A percentile compares a stretch with the other conserved stretches of the same genome.
Evolutionary conservation across 1,284 basidiomycete species (phyloP).

Genomic region (Trichosporon sp.): DNA sequence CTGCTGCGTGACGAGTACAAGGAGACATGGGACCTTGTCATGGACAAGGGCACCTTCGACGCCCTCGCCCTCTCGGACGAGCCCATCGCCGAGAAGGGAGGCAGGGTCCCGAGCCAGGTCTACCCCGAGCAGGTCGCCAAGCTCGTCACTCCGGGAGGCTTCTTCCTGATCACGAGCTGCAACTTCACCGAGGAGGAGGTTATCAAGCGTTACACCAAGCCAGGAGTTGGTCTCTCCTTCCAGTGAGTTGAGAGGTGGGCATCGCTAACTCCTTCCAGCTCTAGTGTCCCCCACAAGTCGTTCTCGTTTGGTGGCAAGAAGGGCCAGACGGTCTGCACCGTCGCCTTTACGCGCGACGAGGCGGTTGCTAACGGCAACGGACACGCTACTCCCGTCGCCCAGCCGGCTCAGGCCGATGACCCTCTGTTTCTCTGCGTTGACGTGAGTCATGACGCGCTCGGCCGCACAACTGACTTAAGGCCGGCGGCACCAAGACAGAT

Average conservation of each 20-base stretch:
- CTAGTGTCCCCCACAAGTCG: constrained; percentile 52
- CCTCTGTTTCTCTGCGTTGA: constrained; percentile 40
- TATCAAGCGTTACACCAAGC: constrained; percentile 45
- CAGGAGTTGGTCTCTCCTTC: constrained; percentile 43
- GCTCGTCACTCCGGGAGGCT: constrained; percentile 51
- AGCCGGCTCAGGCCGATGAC: neutral
- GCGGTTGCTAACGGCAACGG: constrained; percentile 7
- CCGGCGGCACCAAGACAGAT: constrained; percentile 47
- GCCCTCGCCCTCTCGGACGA: constrained; percentile 51
- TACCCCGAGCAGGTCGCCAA: constrained; percentile 52
- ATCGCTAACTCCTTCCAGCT: constrained; percentile 38
- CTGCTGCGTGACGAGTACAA: constrained; percentile 45
- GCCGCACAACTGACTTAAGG: constrained; percentile 28
- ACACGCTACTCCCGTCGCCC: neutral
- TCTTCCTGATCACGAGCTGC: constrained; percentile 57
- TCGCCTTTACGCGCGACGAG: constrained; percentile 50
- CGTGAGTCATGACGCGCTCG: constrained; percentile 31
- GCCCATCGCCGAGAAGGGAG: constrained; percentile 39
- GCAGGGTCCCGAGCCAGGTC: constrained; percentile 47
- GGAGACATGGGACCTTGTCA: constrained; percentile 55
- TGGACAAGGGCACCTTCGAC: constrained; percentile 58
- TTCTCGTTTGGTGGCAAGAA: constrained; percentile 56
- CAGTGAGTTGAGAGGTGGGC: constrained; percentile 40
- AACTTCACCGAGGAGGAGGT: constrained; percentile 58
- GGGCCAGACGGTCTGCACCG: constrained; percentile 54